Conservation (phyloP, 176 grass and related monocot genomes). For the Hyparrhenia diplandra region DNA sequence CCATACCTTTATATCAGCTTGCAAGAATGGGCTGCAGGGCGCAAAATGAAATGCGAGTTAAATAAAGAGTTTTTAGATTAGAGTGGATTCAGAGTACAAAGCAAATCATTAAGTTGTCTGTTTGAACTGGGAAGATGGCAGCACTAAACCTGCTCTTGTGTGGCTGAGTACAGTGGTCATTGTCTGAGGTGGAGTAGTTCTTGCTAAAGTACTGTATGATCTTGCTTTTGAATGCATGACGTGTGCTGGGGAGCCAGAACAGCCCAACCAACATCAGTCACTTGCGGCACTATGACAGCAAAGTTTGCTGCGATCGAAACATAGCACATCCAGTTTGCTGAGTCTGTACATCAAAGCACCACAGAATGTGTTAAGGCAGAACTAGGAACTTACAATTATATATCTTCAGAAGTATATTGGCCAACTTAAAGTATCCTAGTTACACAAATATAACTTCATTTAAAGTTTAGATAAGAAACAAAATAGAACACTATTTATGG, state of each 20-base stretch:
- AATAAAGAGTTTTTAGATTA: not conserved
- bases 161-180: slow-evolving; percentile 27
- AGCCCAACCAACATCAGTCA: slow-evolving; percentile 44
- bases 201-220: slow-evolving; percentile 67
- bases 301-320: slow-evolving; percentile 69
- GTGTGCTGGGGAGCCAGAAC: slow-evolving; percentile 81
- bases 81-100: not conserved
- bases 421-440: not conserved
- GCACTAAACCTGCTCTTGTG: slow-evolving; percentile 58
- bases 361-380: not conserved
- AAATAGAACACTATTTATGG: not conserved
- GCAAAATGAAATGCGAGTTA: slow-evolving; percentile 23
- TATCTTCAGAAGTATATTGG: not conserved
- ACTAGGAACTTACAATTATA: not conserved
- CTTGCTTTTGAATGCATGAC: slow-evolving; percentile 71
- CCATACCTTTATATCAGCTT: slow-evolving; percentile 87
- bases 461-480: not conserved
- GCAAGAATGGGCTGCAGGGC: slow-evolving; percentile 73
- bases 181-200: slow-evolving; percentile 17
- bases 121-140: slow-evolving; percentile 9
- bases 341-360: slow-evolving; percentile 53
- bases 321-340: slow-evolving; percentile 77
- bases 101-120: not conserved
- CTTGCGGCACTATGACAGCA: slow-evolving; percentile 76
- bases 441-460: not conserved